phyloP scores from a whole-genome alignment of 768 basidiomycete species.

The Candolleomyces aberdarensis region DNA sequence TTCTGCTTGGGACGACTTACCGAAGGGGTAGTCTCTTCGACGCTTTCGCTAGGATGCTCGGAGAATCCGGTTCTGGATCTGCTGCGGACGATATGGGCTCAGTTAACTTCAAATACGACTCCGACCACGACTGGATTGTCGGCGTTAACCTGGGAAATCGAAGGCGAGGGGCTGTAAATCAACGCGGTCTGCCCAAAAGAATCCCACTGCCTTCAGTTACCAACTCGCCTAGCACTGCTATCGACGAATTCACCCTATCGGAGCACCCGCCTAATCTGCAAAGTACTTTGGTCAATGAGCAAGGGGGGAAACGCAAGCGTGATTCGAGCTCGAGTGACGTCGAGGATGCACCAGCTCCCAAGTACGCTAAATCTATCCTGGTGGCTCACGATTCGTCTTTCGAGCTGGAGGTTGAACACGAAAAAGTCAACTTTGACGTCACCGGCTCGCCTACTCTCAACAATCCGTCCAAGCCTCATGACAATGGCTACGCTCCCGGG shows the following conservation, averaged over 20 bases:
- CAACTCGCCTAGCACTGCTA: background rate
- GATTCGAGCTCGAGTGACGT: constrained; percentile 37
- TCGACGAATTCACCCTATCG: constrained; percentile 4
- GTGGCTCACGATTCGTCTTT: constrained; percentile 44
- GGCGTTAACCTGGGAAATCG: background rate
- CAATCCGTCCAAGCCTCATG: background rate
- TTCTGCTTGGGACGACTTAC: constrained; percentile 13
- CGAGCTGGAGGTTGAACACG: constrained; percentile 36
- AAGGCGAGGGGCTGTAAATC: background rate
- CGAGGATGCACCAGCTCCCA: constrained; percentile 28
- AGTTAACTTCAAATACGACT: constrained; percentile 10
- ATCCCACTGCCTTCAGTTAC: background rate
- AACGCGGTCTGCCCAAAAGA: background rate
- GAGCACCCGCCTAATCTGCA: constrained; percentile 7
- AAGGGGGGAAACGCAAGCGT: constrained; percentile 26
- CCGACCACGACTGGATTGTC: constrained; percentile 15
- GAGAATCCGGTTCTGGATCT: constrained; percentile 21
- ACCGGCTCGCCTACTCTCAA: background rate
- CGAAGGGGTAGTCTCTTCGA: constrained; percentile 14
- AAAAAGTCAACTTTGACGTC: constrained; percentile 26
- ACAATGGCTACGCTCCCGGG: background rate
- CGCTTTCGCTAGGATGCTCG: constrained; percentile 33
- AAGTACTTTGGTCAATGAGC: background rate
- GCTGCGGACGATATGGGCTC: background rate
- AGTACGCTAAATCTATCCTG: constrained; percentile 41